Conservation (phyloP, 1,284 basidiomycete species). For the Irpex rosettiformis region DNA sequence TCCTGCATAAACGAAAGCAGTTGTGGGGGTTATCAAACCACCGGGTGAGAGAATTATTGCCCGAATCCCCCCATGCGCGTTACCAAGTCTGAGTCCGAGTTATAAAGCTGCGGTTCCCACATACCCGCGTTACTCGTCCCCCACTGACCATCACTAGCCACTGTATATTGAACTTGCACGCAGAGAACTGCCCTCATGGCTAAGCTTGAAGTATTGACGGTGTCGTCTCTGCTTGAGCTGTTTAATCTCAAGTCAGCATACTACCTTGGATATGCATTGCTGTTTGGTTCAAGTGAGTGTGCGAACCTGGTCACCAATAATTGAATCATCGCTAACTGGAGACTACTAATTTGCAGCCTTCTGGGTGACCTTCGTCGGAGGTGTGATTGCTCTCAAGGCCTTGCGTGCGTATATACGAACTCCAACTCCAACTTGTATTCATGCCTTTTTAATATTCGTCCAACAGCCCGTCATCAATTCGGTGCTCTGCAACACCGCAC, state of each 20-base stretch:
- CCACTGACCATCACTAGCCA: not conserved
- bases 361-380: constrained; percentile 69
- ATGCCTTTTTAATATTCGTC: constrained; percentile 3
- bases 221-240: constrained; percentile 37
- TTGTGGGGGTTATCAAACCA: not conserved
- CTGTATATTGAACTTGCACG: not conserved
- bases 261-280: constrained; percentile 52
- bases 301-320: not conserved
- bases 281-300: constrained; percentile 67
- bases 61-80: not conserved
- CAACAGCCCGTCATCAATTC: constrained; percentile 65
- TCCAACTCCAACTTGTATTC: not conserved
- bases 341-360: constrained; percentile 40
- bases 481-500: constrained; percentile 71
- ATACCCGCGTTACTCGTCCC: not conserved
- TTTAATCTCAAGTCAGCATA: constrained; percentile 49
- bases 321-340: constrained; percentile 2
- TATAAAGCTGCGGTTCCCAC: not conserved
- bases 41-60: not conserved
- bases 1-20: not conserved
- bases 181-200: constrained; percentile 6
- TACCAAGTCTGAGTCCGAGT: not conserved
- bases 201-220: constrained; percentile 29
- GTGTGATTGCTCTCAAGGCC: constrained; percentile 54
- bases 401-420: constrained; percentile 42